phyloP scores from a whole-genome alignment of 139 green algal genomes.

The Edaphochlamys debaryana region DNA sequence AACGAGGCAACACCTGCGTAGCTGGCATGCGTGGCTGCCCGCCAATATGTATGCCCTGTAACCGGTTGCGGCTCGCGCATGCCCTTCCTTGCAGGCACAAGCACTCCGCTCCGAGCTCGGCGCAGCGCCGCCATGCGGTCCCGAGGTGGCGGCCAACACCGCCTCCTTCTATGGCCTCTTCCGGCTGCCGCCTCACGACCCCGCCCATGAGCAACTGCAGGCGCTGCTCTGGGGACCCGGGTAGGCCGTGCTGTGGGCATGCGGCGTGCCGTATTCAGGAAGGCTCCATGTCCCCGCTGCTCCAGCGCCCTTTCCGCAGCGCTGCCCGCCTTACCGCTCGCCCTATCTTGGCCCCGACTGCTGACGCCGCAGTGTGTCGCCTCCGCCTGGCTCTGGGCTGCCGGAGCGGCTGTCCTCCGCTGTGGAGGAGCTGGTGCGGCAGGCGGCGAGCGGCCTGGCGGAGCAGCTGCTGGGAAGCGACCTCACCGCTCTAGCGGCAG shows the following conservation, averaged over 20 bases:
- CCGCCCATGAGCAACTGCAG: not conserved
- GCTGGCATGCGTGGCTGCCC: too few relatives aligned
- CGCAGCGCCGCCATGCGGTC: not conserved
- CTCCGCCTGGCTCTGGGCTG: not conserved
- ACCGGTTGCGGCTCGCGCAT: too few relatives aligned
- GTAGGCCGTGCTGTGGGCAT: too few relatives aligned
- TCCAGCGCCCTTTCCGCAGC: too few relatives aligned
- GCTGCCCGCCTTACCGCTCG: too few relatives aligned
- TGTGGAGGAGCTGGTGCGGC: not conserved
- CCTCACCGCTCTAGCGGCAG: conserved; percentile 9
- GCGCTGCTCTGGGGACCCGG: too few relatives aligned
- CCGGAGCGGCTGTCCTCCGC: not conserved
- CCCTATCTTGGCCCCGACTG: too few relatives aligned
- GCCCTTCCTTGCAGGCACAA: conserved; percentile 10
- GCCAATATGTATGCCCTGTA: too few relatives aligned
- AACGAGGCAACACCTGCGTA: too few relatives aligned
- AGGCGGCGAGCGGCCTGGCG: not conserved
- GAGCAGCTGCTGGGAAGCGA: not conserved
- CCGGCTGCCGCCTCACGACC: not conserved
- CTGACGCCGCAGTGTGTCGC: too few relatives aligned
- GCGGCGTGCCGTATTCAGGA: too few relatives aligned
- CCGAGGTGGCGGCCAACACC: not conserved
- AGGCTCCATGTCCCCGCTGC: too few relatives aligned
- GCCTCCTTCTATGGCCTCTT: not conserved
- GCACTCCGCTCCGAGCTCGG: conserved; percentile 8